A percentile compares a stretch with the other conserved stretches of the same genome.
These are phyloP conservation scores for Claviceps capensis DNA, from an alignment of 2,329 filamentous ascomycete genomes.

Conservation along the genomic window DNA sequence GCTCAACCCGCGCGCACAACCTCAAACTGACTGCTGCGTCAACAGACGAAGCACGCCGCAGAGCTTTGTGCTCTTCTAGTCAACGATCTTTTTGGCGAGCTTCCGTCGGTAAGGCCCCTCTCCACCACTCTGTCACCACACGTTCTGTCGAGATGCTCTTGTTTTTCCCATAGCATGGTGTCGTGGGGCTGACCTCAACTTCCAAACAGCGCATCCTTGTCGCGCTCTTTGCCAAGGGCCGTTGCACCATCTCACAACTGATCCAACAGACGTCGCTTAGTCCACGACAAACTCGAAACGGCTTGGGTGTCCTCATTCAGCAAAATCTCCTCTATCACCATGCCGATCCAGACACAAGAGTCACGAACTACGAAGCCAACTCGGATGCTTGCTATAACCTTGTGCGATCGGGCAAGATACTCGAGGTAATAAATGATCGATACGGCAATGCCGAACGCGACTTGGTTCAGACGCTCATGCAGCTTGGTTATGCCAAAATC, in stretches of 20 bases:
- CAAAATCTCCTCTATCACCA: slow-evolving; percentile 73
- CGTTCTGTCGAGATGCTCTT: neutral
- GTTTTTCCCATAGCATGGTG: slow-evolving; percentile 1
- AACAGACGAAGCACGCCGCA: slow-evolving; percentile 57
- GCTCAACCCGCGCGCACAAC: slow-evolving; percentile 5
- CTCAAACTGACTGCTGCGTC: slow-evolving; percentile 11
- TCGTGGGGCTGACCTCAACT: slow-evolving; percentile 15
- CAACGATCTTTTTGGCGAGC: slow-evolving; percentile 78
- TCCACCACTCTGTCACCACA: slow-evolving; percentile 3
- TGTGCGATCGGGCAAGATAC: slow-evolving; percentile 66
- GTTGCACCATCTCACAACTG: slow-evolving; percentile 57
- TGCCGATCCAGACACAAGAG: slow-evolving; percentile 44
- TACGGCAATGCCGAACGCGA: slow-evolving; percentile 63
- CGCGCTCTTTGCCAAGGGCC: slow-evolving; percentile 63
- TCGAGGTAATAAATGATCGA: slow-evolving; percentile 59
- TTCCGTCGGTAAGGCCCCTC: slow-evolving; percentile 59
- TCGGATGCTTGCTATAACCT: slow-evolving; percentile 68
- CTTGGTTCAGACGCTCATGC: slow-evolving; percentile 60
- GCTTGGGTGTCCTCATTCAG: slow-evolving; percentile 73
- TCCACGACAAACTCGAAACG: slow-evolving; percentile 64
- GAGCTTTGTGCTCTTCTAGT: slow-evolving; percentile 87
- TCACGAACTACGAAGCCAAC: slow-evolving; percentile 75
- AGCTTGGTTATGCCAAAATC: slow-evolving; percentile 64
- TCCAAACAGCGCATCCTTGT: slow-evolving; percentile 63
- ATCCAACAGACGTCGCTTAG: slow-evolving; percentile 58